A percentile compares a stretch with the other conserved stretches of the same genome.
Evolutionary conservation across 2,329 filamentous ascomycete species (phyloP).

Genomic region (Anthostomella pinea): DNA sequence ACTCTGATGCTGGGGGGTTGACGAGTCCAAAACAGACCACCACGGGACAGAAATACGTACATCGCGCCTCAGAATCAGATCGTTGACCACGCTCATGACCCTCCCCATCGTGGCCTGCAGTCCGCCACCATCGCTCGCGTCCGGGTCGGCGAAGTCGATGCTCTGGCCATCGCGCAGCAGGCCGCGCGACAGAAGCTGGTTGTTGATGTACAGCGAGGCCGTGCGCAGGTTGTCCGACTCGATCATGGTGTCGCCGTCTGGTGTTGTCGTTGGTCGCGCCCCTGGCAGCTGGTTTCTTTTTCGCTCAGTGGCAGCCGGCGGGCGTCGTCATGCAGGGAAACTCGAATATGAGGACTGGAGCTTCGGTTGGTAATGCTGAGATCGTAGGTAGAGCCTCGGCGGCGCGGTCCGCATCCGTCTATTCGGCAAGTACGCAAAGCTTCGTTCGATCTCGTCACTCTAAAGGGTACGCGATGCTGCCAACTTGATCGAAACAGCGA

Average conservation of each 20-base stretch:
- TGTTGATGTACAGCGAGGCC: conserved; percentile 71
- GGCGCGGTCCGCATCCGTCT: conserved; percentile 7
- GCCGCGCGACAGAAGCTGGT: conserved; percentile 65
- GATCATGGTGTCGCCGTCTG: conserved; percentile 36
- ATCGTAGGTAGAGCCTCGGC: conserved; percentile 3
- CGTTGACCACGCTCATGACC: conserved; percentile 91
- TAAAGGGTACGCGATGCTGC: too few relatives aligned
- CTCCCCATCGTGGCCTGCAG: conserved; percentile 69
- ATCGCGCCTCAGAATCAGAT: conserved; percentile 85
- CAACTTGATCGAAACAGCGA: too few relatives aligned
- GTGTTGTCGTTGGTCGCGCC: too few relatives aligned
- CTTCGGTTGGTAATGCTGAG: neutral
- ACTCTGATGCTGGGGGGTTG: neutral
- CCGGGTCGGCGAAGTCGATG: conserved; percentile 80
- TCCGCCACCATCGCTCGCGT: conserved; percentile 58
- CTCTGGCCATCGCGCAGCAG: conserved; percentile 64
- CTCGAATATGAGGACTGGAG: too few relatives aligned
- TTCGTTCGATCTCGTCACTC: too few relatives aligned
- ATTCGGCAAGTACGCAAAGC: too few relatives aligned
- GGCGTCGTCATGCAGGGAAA: too few relatives aligned
- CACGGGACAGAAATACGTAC: conserved; percentile 48
- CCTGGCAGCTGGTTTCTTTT: neutral
- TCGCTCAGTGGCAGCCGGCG: too few relatives aligned
- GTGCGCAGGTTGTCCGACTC: conserved; percentile 62
- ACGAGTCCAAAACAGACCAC: neutral